phyloP scores from a whole-genome alignment of 192 early-diverging fungal genomes.

The Coemansia sp. region DNA sequence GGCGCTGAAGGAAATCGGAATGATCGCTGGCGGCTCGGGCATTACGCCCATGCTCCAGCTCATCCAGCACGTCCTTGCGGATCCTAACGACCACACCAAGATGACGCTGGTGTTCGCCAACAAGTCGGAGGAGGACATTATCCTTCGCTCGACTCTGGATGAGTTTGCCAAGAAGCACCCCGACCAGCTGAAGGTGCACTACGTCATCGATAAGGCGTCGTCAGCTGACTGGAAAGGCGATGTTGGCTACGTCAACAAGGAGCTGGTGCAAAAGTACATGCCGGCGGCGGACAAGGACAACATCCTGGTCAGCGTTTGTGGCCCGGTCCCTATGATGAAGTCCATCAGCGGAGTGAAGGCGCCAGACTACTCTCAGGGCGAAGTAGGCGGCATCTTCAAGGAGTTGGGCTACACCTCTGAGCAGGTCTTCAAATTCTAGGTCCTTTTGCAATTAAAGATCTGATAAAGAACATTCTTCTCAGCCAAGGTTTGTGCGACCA shows the following conservation, averaged over 20 bases:
- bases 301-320: conserved; percentile 66
- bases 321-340: conserved; percentile 72
- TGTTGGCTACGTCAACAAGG: conserved; percentile 72
- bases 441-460: no score
- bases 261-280: conserved; percentile 67
- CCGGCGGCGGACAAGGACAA: conserved; percentile 57
- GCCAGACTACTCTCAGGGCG: conserved; percentile 79
- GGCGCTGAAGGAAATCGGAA: conserved; percentile 63
- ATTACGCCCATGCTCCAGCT: conserved; percentile 85
- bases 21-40: conserved; percentile 87
- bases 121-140: conserved; percentile 73
- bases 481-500: not conserved
- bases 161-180: conserved; percentile 56
- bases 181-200: conserved; percentile 67
- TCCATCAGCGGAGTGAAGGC: conserved; percentile 77
- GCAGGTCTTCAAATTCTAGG: conserved; percentile 82
- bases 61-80: conserved; percentile 62
- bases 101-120: conserved; percentile 78
- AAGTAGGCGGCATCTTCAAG: conserved; percentile 79
- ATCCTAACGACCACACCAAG: conserved; percentile 68
- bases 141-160: conserved; percentile 70
- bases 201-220: conserved; percentile 62
- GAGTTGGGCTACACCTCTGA: conserved; percentile 68
- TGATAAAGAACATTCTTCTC: no score
- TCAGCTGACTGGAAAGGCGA: conserved; percentile 66